phyloP scores from a whole-genome alignment of 2,329 filamentous ascomycete genomes.

The Trichoderma sp. region DNA sequence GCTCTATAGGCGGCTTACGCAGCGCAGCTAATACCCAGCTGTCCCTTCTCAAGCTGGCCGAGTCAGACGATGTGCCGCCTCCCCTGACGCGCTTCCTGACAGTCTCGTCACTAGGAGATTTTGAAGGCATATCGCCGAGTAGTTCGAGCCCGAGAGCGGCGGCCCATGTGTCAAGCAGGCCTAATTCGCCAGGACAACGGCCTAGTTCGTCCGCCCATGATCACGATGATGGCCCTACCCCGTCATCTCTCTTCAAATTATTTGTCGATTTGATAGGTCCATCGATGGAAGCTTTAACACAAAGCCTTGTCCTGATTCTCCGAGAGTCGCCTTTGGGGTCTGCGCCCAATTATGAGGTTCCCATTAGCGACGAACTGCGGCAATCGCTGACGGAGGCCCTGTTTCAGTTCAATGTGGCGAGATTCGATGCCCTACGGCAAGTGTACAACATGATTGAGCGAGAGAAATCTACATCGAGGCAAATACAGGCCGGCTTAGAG shows the following conservation, averaged over 20 bases:
- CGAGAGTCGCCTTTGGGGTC: slow-evolving; percentile 71
- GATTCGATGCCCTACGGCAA: slow-evolving; percentile 68
- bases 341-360: slow-evolving; percentile 45
- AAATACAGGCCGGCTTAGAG: slow-evolving; percentile 81
- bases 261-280: slow-evolving; percentile 85
- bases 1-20: slow-evolving; percentile 80
- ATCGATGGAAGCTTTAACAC: slow-evolving; percentile 85
- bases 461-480: slow-evolving; percentile 59
- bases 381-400: slow-evolving; percentile 73
- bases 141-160: background rate
- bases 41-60: slow-evolving; percentile 65
- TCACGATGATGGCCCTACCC: slow-evolving; percentile 44
- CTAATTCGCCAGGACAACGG: background rate
- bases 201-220: background rate
- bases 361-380: slow-evolving; percentile 67
- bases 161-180: background rate
- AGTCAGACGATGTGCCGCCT: background rate
- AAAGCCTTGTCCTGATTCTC: slow-evolving; percentile 78
- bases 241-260: slow-evolving; percentile 74
- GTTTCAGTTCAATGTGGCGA: slow-evolving; percentile 67
- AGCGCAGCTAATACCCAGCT: slow-evolving; percentile 87
- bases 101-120: slow-evolving; percentile 12
- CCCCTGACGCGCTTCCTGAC: slow-evolving; percentile 3
- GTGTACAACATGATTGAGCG: slow-evolving; percentile 75
- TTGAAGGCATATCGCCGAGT: background rate